phyloP scores from a whole-genome alignment of 2,329 filamentous ascomycete species.

The Xylariomycetidae sp. region DNA sequence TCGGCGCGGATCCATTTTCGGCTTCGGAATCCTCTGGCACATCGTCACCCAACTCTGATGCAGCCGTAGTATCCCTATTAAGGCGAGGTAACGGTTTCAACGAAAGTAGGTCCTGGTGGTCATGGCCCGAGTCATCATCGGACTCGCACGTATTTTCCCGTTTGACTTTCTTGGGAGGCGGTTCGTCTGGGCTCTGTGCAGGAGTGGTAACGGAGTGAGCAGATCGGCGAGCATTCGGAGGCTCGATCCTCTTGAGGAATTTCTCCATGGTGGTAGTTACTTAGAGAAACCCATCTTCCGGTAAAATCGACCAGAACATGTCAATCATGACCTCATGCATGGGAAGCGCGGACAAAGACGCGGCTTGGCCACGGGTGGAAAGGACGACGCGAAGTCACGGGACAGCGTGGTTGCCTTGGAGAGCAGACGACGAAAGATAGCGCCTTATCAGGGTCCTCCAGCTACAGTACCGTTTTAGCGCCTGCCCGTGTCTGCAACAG shows the following conservation, averaged over 20 bases:
- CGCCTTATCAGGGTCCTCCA: not conserved
- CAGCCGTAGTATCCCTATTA: constrained; percentile 11
- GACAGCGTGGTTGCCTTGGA: constrained; percentile 14
- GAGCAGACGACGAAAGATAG: too few relatives aligned
- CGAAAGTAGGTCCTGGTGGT: constrained; percentile 8
- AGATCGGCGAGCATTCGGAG: constrained; percentile 7
- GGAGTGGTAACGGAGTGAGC: constrained; percentile 6
- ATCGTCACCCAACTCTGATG: constrained; percentile 31
- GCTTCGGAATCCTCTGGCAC: constrained; percentile 17
- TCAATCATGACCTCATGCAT: not conserved
- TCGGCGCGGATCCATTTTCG: constrained; percentile 22
- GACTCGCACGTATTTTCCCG: constrained; percentile 23
- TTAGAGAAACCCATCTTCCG: not conserved
- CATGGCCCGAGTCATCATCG: constrained; percentile 29
- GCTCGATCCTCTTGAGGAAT: constrained; percentile 19
- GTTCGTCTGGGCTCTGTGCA: constrained; percentile 12
- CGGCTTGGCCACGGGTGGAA: constrained; percentile 6
- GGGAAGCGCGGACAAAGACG: constrained; percentile 2
- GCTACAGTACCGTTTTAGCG: not conserved
- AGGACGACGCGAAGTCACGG: constrained; percentile 20
- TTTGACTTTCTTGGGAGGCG: constrained; percentile 31
- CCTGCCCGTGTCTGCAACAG: not conserved
- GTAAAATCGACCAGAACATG: too few relatives aligned
- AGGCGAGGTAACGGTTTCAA: constrained; percentile 10
- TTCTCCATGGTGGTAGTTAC: constrained; percentile 21